Base-by-base conservation (phyloP, 768 basidiomycete genomes). In the Tulasnella sp. region DNA sequence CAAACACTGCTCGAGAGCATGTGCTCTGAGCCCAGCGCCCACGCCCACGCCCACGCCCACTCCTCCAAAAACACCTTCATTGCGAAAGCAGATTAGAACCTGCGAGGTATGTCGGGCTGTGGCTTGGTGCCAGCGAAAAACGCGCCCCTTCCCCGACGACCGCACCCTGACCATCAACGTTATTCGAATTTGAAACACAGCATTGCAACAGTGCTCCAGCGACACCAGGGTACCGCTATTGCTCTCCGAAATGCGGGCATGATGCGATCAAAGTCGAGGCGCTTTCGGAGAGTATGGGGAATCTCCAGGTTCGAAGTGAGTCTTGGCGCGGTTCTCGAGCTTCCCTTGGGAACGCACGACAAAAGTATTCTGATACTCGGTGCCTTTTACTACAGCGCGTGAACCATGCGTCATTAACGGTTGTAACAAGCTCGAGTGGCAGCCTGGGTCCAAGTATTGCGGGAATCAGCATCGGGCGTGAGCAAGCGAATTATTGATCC, bases 381-480 rank as follows among this genome's bases (percentile, higher is more conserved):
- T 5, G 3, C 14, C 14, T 34, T 5, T 68, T 27, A 10, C 18
- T 68, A 6, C 18, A 74, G 72, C n/a, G 27, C 38, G 72, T 9
- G 39, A 46, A n/a, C 9, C 38, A 18, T 74, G 72, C n/a, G 44
- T 42, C 39, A 74, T 74, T 21, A 8, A 46, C 16, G 72, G 72
- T 46, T 74, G 72, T 42, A 39, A 2, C 16, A 39, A 46, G 38
- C 38, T 5, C 12, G 72, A 74, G 36, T 74, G 44, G 39, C 38
- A 74, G 36, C 39, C 72, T 27, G 72, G 72, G 31, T 74, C 72
- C 24, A 74, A 74, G 72, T 74, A 74, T 42, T 74, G 72, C 72
- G 72, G 72, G 72, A 46, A 74, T 18, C 38, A 39, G 21, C 44
- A 46, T 42, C 72, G 72, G 42, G 72, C 72, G 72, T 74, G 71